Evolutionary conservation across 2,329 filamentous ascomycete genomes (phyloP).

Genomic region (Lojkania enalia): DNA sequence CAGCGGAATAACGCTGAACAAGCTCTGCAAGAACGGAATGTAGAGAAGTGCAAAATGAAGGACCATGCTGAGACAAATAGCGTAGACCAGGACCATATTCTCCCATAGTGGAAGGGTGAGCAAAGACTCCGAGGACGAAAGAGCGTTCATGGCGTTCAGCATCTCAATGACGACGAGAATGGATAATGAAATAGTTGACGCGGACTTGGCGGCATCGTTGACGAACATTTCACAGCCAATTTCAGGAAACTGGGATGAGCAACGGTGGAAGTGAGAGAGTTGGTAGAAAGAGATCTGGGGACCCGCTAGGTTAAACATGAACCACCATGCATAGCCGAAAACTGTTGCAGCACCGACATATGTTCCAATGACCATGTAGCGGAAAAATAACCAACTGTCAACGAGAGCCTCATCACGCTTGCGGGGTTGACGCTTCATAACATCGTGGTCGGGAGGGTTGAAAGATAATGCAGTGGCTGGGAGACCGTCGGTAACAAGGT

Average conservation of each 20-base stretch:
- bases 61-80: constrained; percentile 88
- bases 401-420: constrained; percentile 93
- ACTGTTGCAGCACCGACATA: constrained; percentile 96
- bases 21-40: constrained; percentile 79
- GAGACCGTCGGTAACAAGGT: constrained; percentile 95
- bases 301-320: constrained; percentile 90
- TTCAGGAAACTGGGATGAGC: constrained; percentile 80
- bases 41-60: constrained; percentile 95
- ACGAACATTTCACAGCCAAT: constrained; percentile 92
- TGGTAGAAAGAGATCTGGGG: constrained; percentile 92
- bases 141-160: constrained; percentile 98
- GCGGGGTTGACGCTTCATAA: constrained; percentile 90
- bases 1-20: constrained; percentile 91
- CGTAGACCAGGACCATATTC: constrained; percentile 98
- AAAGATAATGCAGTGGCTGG: constrained; percentile 95
- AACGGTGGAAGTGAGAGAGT: constrained; percentile 90
- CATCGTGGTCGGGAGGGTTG: constrained; percentile 97
- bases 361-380: constrained; percentile 92
- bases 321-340: constrained; percentile 99
- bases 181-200: constrained; percentile 89
- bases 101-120: constrained; percentile 94
- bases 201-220: constrained; percentile 82
- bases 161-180: constrained; percentile 97
- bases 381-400: constrained; percentile 94
- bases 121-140: constrained; percentile 92